phyloP scores from a whole-genome alignment of 306 rosid species.

The cucumber (Cucumis sativus) region Cucumber_9930_V3 NC_026655.2:11318001-11318500 shows the following conservation, averaged over 20 bases:
- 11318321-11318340: neutral
- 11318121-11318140: too few relatives aligned
- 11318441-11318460: too few relatives aligned
- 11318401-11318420: too few relatives aligned
- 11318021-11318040: neutral
- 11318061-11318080: too few relatives aligned
- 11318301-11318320: neutral
- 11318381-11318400: too few relatives aligned
- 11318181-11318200: too few relatives aligned
- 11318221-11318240: neutral
- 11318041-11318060: neutral
- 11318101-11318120: too few relatives aligned
- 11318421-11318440: too few relatives aligned
- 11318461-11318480: too few relatives aligned
- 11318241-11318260: neutral
- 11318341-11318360: neutral
- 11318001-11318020: neutral
- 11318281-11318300: neutral
- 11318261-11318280: neutral
- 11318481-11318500: too few relatives aligned
- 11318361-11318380: neutral
- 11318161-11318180: rapidly evolving
- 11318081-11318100: too few relatives aligned
- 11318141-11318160: too few relatives aligned
- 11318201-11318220: neutral